Evolutionary conservation across 2,329 filamentous ascomycete species (phyloP).

Genomic region (Mycocentrospora acerina): DNA sequence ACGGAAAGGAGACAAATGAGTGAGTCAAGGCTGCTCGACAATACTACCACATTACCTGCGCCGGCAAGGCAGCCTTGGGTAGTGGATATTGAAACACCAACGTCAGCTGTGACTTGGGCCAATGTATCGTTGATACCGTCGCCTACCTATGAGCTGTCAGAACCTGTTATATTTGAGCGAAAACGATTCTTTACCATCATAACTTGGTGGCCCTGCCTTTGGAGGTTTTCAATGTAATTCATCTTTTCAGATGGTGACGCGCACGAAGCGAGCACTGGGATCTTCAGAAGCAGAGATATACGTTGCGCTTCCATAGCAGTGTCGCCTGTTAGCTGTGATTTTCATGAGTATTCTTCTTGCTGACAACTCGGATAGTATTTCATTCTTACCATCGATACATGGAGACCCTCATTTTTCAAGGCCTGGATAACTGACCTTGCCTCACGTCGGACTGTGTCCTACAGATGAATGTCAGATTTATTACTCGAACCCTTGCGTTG

Average conservation of each 20-base stretch:
- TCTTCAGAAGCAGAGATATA: constrained; percentile 4
- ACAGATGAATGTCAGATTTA: no score
- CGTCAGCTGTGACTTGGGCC: constrained; percentile 7
- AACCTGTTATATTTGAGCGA: background rate
- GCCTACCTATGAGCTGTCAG: background rate
- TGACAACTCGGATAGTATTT: no score
- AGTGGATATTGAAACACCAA: constrained; percentile 8
- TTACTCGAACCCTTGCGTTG: no score
- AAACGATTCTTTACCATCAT: no score
- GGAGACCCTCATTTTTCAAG: no score
- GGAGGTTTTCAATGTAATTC: constrained; percentile 2
- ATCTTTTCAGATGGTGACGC: constrained; percentile 9
- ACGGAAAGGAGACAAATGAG: constrained; percentile 2
- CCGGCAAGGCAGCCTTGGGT: constrained; percentile 6
- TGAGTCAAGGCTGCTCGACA: constrained; percentile 2
- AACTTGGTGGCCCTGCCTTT: constrained; percentile 4
- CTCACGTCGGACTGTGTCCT: constrained; percentile 2
- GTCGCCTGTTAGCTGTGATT: constrained; percentile 13
- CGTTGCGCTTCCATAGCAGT: constrained; percentile 3
- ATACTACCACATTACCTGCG: constrained; percentile 5
- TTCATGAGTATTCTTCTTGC: no score
- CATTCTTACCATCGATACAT: no score
- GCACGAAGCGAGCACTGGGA: constrained; percentile 4
- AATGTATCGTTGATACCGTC: constrained; percentile 7
- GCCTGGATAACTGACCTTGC: no score